Base-by-base conservation (phyloP, 140 eudicot genomes). In the Oenanthe javanica region DNA sequence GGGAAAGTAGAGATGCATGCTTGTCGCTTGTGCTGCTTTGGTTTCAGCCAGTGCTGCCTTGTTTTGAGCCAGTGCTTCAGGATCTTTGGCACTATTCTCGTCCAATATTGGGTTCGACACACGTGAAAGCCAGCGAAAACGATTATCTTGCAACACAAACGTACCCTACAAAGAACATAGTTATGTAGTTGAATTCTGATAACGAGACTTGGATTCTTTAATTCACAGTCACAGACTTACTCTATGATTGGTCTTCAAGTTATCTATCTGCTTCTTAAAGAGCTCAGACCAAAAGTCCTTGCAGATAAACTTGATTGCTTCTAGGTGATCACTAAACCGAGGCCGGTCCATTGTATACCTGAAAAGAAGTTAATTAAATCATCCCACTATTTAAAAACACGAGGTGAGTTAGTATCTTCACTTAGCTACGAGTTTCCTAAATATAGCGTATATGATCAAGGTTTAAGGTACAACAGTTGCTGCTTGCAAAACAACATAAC, bases 281-380 rank as follows among this genome's bases (percentile, higher is more conserved):
- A 95, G 88, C 81, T 95, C 99, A 52, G 91, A 86, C 97, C 98
- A 94, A 45, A 94, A 92, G 88, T 92, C 98, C 86, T 94, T 94
- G 87, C 96, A 94, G 55, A 94, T 87, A 74, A 94, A 94, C 88
- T 92, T 94, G 84, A 92, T 90, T 7, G 97, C 97, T 82, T 92
- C 97, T 25, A 90, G 90, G 87, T 95, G 97, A 87, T 95, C 99
- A 71, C 87, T 84, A 77, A 92, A 95, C 71, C 99, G 87, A 66
- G 97, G 97, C 16, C 97, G 85, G 43, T 95, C 97, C 86, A 92
- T 90, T 55, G 99, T 95, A 78, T 95, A 95, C 84, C 97, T 95
- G 81, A 61, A 23, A 49, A 79, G 73, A 79, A 75, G 54, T 47
- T 80, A 52, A 77, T 70, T 16, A 49, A n/a, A 72, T 61, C 64